A percentile compares a stretch with the other conserved stretches of the same genome.
Evolutionary conservation across 1,284 basidiomycete genomes (phyloP).

Genomic region (Trichosporon sp.): DNA sequence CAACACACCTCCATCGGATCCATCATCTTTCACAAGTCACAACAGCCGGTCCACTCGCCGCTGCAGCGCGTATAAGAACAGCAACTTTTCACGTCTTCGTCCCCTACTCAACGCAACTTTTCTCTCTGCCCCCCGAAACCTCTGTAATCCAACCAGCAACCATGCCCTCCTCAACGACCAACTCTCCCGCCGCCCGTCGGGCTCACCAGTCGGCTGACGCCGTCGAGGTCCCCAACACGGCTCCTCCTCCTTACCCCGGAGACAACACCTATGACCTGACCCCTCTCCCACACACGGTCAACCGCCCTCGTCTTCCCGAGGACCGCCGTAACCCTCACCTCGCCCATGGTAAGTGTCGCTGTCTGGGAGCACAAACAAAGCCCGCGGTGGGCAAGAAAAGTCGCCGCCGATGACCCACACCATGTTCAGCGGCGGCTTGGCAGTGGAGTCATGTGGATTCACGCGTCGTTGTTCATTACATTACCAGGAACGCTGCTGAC

Average conservation of each 20-base stretch:
- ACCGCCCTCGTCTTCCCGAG: slow-evolving; percentile 51
- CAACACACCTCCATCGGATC: neutral
- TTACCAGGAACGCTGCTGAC: slow-evolving; percentile 1
- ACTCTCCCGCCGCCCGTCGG: slow-evolving; percentile 9
- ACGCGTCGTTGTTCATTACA: neutral
- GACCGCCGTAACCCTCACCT: slow-evolving; percentile 47
- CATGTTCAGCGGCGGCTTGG: neutral
- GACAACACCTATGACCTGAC: slow-evolving; percentile 40
- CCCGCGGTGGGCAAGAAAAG: neutral
- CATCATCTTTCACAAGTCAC: neutral
- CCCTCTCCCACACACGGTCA: slow-evolving; percentile 44
- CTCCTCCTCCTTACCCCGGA: slow-evolving; percentile 50
- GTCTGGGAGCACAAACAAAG: neutral
- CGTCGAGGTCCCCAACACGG: slow-evolving; percentile 34
- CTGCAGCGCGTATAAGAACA: neutral
- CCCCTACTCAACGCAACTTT: neutral
- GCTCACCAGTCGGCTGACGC: slow-evolving; percentile 31
- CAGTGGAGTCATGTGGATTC: neutral
- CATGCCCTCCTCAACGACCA: slow-evolving; percentile 24
- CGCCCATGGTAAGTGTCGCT: slow-evolving; percentile 35
- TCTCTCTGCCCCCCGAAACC: neutral
- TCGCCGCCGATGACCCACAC: too few species aligned
- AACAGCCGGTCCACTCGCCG: neutral
- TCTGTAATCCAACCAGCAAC: neutral
- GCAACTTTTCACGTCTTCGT: neutral